A percentile compares a stretch with the other conserved stretches of the same genome.
phyloP scores from a whole-genome alignment of 2,329 filamentous ascomycete genomes.

The Xylariaceae sp. region DNA sequence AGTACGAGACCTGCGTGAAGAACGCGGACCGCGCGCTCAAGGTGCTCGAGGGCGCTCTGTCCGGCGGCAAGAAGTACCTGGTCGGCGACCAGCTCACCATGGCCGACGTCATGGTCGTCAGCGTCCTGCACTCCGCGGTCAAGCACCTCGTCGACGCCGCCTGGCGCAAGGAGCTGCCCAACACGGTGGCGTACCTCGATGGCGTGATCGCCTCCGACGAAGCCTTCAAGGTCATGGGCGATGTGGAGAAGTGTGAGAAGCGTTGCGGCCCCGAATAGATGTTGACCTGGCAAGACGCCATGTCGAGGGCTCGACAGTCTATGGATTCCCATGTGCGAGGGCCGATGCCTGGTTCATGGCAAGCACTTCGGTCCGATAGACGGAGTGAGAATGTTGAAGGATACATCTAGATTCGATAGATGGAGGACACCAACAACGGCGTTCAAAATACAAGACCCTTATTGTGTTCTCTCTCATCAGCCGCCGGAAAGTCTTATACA shows the following conservation, averaged over 20 bases:
- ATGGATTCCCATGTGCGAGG: too few species aligned
- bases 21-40: slow-evolving; percentile 22
- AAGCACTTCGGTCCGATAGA: too few species aligned
- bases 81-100: slow-evolving; percentile 30
- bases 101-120: slow-evolving; percentile 29
- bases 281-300: too few species aligned
- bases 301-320: too few species aligned
- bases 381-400: too few species aligned
- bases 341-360: too few species aligned
- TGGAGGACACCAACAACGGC: too few species aligned
- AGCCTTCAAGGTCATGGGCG: slow-evolving; percentile 26
- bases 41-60: slow-evolving; percentile 23
- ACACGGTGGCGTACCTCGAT: slow-evolving; percentile 24
- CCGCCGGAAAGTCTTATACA: too few species aligned
- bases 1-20: slow-evolving; percentile 12
- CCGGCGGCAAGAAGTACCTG: slow-evolving; percentile 28
- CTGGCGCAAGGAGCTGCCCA: slow-evolving; percentile 27
- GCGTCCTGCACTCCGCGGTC: slow-evolving; percentile 15
- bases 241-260: slow-evolving; percentile 24
- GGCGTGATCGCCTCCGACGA: slow-evolving; percentile 23
- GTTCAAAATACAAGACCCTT: too few species aligned
- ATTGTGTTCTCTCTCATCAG: too few species aligned
- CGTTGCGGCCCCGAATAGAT: slow-evolving; percentile 2
- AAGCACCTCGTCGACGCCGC: slow-evolving; percentile 26
- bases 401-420: too few species aligned